Evolutionary conservation across 805 yeast species (phyloP).

Genomic region (Schwanniomyces sp.): DNA sequence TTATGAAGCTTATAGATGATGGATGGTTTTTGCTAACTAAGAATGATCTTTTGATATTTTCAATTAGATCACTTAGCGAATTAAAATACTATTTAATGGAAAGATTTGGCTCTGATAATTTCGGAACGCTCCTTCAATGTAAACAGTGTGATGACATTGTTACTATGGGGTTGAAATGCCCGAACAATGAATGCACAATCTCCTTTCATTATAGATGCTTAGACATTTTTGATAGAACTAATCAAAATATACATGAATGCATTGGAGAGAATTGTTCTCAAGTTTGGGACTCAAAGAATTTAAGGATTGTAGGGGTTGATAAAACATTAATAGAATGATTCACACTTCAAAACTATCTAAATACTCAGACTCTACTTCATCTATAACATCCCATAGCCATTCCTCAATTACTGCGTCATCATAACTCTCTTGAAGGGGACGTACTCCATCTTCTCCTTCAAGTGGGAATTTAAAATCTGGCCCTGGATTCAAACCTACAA

Average conservation of each 20-base stretch:
- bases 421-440: constrained; percentile 59
- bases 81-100: constrained; percentile 44
- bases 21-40: constrained; percentile 52
- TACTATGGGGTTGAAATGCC: constrained; percentile 51
- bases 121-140: constrained; percentile 45
- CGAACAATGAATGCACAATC: constrained; percentile 27
- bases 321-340: constrained; percentile 23
- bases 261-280: background rate
- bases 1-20: constrained; percentile 41
- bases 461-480: constrained; percentile 57
- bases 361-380: constrained; percentile 71
- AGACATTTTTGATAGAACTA: constrained; percentile 34
- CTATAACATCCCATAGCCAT: constrained; percentile 77
- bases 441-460: constrained; percentile 32
- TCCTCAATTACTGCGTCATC: constrained; percentile 77
- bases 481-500: constrained; percentile 68
- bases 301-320: constrained; percentile 19
- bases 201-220: constrained; percentile 53
- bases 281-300: constrained; percentile 3
- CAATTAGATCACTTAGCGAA: constrained; percentile 47
- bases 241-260: constrained; percentile 6
- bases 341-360: constrained; percentile 44
- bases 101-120: constrained; percentile 36
- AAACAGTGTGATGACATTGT: constrained; percentile 52
- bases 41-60: constrained; percentile 33